A percentile compares a stretch with the other conserved stretches of the same genome.
Conservation (phyloP, 2,329 filamentous ascomycete species). For the Cryphonectria parasitica region DNA sequence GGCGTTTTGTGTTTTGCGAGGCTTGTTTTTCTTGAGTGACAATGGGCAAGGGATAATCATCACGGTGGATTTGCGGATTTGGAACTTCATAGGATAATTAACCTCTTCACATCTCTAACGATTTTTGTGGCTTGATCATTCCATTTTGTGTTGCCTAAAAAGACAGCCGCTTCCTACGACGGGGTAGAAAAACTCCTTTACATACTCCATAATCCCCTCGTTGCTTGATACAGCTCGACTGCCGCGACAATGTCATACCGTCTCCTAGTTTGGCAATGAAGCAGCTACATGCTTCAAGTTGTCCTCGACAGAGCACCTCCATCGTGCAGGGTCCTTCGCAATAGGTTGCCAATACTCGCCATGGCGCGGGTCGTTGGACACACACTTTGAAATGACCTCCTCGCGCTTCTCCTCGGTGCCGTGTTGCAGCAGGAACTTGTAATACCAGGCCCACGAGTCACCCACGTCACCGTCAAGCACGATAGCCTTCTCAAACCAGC, state of each 20-base stretch:
- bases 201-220: neutral
- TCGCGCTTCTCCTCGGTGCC: constrained; percentile 90
- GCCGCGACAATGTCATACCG: neutral
- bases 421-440: constrained; percentile 89
- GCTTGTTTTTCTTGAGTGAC: neutral
- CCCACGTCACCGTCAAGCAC: constrained; percentile 84
- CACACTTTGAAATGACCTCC: constrained; percentile 81
- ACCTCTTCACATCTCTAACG: neutral
- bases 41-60: neutral
- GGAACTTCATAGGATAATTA: neutral
- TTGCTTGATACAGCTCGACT: neutral
- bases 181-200: neutral
- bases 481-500: constrained; percentile 97
- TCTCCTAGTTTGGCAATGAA: constrained; percentile 33
- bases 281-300: constrained; percentile 78
- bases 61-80: neutral
- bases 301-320: constrained; percentile 74
- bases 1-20: constrained; percentile 17
- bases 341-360: constrained; percentile 90
- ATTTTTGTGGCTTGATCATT: neutral
- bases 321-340: constrained; percentile 84
- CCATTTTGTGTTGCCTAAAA: neutral
- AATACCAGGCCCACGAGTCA: constrained; percentile 98
- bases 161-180: neutral
- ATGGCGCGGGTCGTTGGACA: constrained; percentile 83